A percentile compares a stretch with the other conserved stretches of the same genome.
Evolutionary conservation across 768 basidiomycete genomes (phyloP).

Genomic region (Lyophyllum atratum): DNA sequence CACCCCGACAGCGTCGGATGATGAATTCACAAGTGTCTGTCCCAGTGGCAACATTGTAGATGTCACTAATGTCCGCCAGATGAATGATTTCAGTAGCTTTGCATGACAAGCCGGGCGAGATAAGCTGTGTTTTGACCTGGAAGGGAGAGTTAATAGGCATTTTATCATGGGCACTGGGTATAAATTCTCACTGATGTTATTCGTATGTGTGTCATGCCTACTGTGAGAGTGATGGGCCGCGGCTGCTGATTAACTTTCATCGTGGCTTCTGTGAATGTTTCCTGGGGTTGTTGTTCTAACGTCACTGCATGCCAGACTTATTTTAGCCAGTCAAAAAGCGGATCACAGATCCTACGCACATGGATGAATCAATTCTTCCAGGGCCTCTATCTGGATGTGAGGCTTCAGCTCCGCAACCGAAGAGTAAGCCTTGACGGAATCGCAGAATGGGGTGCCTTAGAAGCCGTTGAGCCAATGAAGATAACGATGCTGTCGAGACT

Average conservation of each 20-base stretch:
- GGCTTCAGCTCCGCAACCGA: slow-evolving; percentile 63
- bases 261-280: slow-evolving; percentile 60
- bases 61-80: slow-evolving; percentile 81
- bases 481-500: background rate
- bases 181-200: slow-evolving; percentile 65
- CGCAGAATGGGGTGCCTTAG: slow-evolving; percentile 55
- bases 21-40: slow-evolving; percentile 79
- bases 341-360: slow-evolving; percentile 39
- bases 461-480: background rate
- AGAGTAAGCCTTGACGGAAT: slow-evolving; percentile 58
- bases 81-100: slow-evolving; percentile 83
- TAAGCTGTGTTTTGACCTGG: slow-evolving; percentile 69
- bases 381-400: slow-evolving; percentile 49
- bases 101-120: slow-evolving; percentile 69
- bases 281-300: slow-evolving; percentile 60
- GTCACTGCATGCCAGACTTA: slow-evolving; percentile 39
- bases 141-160: slow-evolving; percentile 5
- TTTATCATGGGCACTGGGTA: background rate
- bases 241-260: slow-evolving; percentile 70
- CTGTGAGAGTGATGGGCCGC: slow-evolving; percentile 70
- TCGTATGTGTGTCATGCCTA: slow-evolving; percentile 71
- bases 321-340: background rate
- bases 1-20: slow-evolving; percentile 71
- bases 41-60: slow-evolving; percentile 79
- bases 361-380: slow-evolving; percentile 53